Evolutionary conservation across 2,329 filamentous ascomycete species (phyloP).

Genomic region (Alternaria brassicae): DNA sequence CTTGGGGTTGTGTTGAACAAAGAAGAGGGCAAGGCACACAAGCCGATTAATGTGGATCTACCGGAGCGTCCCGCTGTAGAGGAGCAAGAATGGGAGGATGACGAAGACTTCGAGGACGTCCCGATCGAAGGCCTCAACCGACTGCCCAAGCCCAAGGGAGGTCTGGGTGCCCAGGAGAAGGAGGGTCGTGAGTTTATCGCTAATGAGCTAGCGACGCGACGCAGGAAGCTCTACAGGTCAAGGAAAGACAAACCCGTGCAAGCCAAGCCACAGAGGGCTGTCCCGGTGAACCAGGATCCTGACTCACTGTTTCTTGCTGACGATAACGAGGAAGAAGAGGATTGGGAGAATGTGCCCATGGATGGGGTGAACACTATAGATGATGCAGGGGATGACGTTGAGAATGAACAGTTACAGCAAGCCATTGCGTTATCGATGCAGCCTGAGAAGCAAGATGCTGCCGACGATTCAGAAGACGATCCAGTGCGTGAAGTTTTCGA

Average conservation of each 20-base stretch:
- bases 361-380: constrained; percentile 65
- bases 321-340: constrained; percentile 50
- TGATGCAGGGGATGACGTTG: constrained; percentile 56
- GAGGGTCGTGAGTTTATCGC: constrained; percentile 49
- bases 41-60: constrained; percentile 90
- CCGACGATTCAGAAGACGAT: constrained; percentile 53
- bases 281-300: constrained; percentile 49
- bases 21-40: constrained; percentile 79
- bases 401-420: constrained; percentile 77
- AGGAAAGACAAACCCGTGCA: constrained; percentile 34
- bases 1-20: constrained; percentile 89
- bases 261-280: constrained; percentile 23
- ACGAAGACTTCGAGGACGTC: constrained; percentile 88
- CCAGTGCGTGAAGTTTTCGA: constrained; percentile 57
- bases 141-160: constrained; percentile 67
- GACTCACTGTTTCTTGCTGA: constrained; percentile 65
- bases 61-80: constrained; percentile 58
- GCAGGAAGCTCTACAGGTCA: constrained; percentile 58
- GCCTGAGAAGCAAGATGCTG: constrained; percentile 62
- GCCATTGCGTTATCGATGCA: constrained; percentile 86
- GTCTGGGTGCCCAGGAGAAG: constrained; percentile 33
- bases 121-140: constrained; percentile 89
- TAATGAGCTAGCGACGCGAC: constrained; percentile 52
- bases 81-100: constrained; percentile 71
- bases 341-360: constrained; percentile 53